A percentile compares a stretch with the other conserved stretches of the same genome.
Conservation (phyloP, 2,329 filamentous ascomycete genomes). For the Diplodia mutila region DNA sequence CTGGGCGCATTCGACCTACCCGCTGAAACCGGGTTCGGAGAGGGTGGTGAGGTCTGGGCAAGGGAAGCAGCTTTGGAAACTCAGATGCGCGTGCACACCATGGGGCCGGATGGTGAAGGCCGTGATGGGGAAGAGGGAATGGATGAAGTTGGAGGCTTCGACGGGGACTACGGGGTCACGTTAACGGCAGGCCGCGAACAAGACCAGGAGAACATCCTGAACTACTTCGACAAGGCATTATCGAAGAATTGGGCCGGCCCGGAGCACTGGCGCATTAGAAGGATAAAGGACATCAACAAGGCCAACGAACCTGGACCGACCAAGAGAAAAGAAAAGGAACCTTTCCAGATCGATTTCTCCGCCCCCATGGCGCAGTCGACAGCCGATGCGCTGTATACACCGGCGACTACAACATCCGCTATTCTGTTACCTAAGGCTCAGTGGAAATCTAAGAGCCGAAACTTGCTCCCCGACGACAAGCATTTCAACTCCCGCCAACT, state of each 20-base stretch:
- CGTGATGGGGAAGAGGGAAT: conserved; percentile 55
- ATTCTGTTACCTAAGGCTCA: conserved; percentile 91
- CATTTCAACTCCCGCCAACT: conserved; percentile 96
- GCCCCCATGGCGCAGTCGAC: conserved; percentile 72
- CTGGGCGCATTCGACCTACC: conserved; percentile 65
- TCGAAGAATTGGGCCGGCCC: conserved; percentile 98
- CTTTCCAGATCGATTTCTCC: conserved; percentile 90
- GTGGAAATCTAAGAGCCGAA: conserved; percentile 91
- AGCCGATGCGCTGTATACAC: conserved; percentile 78
- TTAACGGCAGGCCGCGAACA: conserved; percentile 69
- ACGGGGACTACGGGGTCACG: conserved; percentile 75
- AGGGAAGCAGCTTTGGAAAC: conserved; percentile 84
- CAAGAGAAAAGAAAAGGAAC: conserved; percentile 90
- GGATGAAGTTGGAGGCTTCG: conserved; percentile 59
- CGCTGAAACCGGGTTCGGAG: conserved; percentile 81
- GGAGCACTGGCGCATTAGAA: conserved; percentile 97
- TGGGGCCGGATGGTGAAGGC: conserved; percentile 60
- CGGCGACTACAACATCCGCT: conserved; percentile 75
- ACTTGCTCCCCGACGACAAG: conserved; percentile 94
- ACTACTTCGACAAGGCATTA: conserved; percentile 94
- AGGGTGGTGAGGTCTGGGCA: conserved; percentile 95
- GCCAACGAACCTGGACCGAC: conserved; percentile 59
- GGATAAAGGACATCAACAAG: conserved; percentile 77
- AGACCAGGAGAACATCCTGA: conserved; percentile 93
- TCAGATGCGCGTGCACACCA: conserved; percentile 78